Percentiles rank a stretch among this genome's conserved stretches.
Evolutionary conservation across 2,329 filamentous ascomycete species (phyloP).

Genomic region (Leptographium galeiforme): DNA sequence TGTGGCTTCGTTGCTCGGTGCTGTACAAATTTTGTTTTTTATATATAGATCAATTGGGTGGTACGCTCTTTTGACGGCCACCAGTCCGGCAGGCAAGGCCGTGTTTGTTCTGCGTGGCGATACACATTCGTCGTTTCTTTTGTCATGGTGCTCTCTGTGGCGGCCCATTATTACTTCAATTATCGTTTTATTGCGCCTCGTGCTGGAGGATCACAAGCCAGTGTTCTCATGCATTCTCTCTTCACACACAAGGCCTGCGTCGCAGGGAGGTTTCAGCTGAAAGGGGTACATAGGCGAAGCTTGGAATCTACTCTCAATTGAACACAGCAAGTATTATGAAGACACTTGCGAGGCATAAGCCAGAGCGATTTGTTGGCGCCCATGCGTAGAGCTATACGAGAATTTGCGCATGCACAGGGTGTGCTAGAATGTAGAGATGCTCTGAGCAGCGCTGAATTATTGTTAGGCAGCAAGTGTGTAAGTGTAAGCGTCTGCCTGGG

Average conservation of each 20-base stretch:
- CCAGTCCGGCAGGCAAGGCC: background rate
- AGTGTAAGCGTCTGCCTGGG: background rate
- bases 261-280: background rate
- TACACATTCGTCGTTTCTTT: background rate
- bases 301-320: background rate
- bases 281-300: background rate
- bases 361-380: too few species aligned
- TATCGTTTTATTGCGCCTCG: background rate
- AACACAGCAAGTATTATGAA: background rate
- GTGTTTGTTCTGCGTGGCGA: background rate
- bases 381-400: too few species aligned
- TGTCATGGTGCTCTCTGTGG: background rate
- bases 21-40: background rate
- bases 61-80: background rate
- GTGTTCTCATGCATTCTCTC: background rate
- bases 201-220: too few species aligned
- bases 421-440: too few species aligned
- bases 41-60: slow-evolving; percentile 2
- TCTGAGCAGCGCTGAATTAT: too few species aligned
- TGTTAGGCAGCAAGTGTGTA: too few species aligned
- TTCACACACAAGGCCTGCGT: background rate
- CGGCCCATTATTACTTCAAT: background rate
- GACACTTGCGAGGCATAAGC: background rate
- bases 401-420: too few species aligned
- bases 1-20: background rate